Base-by-base conservation (phyloP, 371 early-diverging fungal genomes). In the Basidiobolus meristosporus region DNA sequence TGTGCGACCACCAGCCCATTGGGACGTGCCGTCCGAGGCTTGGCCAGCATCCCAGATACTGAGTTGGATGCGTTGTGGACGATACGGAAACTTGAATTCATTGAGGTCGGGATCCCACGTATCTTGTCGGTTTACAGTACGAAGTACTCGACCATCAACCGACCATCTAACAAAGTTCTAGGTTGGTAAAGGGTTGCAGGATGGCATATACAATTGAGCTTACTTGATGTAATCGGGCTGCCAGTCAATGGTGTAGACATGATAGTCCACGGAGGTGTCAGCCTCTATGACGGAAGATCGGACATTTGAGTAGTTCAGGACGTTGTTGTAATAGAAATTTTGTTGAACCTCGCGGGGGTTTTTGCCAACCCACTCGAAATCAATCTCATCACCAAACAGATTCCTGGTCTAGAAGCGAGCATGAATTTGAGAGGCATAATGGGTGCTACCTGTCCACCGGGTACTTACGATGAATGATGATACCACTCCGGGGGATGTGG, bases 381-480 rank as follows among this genome's bases (percentile, higher is more conserved):
- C 79, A 38, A 78, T 71, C 48, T 78, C 79, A 42, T 78, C 79
- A 12, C 65, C 68, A 38, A 57, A 37, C 35, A 41, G 28, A 36
- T 46, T 41, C 45, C 59, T 56, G 44, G 63, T 48, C n/a, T n/a
- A n/a, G n/a, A n/a, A n/a, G n/a, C n/a, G n/a, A n/a, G n/a, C n/a
- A n/a, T n/a, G n/a, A n/a, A n/a, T n/a, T n/a, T n/a, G n/a, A n/a
- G n/a, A n/a, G n/a, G n/a, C n/a, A n/a, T n/a, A n/a, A n/a, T n/a
- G n/a, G n/a, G n/a, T n/a, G n/a, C n/a, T n/a, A n/a, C n/a, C n/a
- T n/a, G n/a, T n/a, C n/a, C n/a, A n/a, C n/a, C n/a, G n/a, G n/a
- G n/a, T n/a, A n/a, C n/a, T n/a, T n/a, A n/a, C n/a, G 41, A 79
- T 75, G 46, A 81, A 70, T 11, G 77, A 70, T 12, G 75, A 67